Conservation (phyloP, 345 rosid genomes). For the Eucalyptus cloeziana region DNA sequence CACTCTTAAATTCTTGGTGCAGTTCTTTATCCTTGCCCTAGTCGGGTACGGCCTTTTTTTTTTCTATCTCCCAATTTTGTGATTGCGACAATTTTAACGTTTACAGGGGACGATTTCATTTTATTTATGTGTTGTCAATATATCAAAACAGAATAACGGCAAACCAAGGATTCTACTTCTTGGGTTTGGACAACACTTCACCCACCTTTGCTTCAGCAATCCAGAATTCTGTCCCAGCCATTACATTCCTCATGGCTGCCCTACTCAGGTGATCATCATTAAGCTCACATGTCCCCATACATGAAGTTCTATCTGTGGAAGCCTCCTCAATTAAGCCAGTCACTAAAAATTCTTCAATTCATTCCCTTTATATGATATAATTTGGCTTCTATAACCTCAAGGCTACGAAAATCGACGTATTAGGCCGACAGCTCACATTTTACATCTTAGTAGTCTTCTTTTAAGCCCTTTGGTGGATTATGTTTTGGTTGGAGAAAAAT, state of each 20-base stretch:
- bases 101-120: not conserved
- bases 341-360: not conserved
- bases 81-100: not conserved
- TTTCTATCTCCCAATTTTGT: not conserved
- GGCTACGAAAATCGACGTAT: not conserved
- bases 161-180: slow-evolving; percentile 91
- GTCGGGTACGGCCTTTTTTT: slow-evolving; percentile 43
- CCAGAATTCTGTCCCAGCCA: slow-evolving; percentile 97
- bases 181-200: slow-evolving; percentile 86
- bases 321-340: not conserved
- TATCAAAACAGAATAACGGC: slow-evolving; percentile 65
- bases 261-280: slow-evolving; percentile 35
- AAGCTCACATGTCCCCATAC: not conserved
- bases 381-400: not conserved
- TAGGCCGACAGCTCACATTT: not conserved
- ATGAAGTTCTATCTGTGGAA: not conserved
- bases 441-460: not conserved
- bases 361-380: not conserved
- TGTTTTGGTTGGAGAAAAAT: not conserved
- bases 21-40: slow-evolving; percentile 86
- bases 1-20: slow-evolving; percentile 58
- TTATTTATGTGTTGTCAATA: not conserved
- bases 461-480: not conserved
- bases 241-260: slow-evolving; percentile 95
- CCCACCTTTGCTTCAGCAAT: slow-evolving; percentile 98